These are phyloP conservation scores for Kuraishia cidri DNA, from an alignment of 805 yeast genomes.

Conservation along the genomic window DNA sequence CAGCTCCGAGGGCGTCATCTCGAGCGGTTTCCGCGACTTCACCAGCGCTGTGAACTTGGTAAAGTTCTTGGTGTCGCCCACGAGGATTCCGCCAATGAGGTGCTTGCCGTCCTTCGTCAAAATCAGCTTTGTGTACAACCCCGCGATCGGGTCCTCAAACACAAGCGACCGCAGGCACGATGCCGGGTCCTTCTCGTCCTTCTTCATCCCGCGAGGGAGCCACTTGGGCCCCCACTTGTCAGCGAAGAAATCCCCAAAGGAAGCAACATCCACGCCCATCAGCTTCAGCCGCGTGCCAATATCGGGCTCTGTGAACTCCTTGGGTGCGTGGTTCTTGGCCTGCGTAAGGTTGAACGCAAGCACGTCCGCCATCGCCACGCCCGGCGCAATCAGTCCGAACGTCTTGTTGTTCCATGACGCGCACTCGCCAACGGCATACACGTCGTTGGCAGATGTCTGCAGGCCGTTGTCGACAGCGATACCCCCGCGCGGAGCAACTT, in stretches of 20 bases:
- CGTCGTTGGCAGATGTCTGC: slow-evolving; percentile 15
- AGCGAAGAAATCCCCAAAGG: slow-evolving; percentile 28
- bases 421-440: slow-evolving; percentile 26
- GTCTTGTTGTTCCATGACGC: slow-evolving; percentile 25
- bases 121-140: slow-evolving; percentile 21
- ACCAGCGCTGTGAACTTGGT: slow-evolving; percentile 21
- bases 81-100: slow-evolving; percentile 26
- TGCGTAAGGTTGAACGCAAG: slow-evolving; percentile 24
- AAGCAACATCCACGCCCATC: slow-evolving; percentile 28
- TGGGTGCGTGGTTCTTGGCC: slow-evolving; percentile 19
- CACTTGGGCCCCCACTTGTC: slow-evolving; percentile 24
- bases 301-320: slow-evolving; percentile 21
- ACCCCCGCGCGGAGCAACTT: slow-evolving; percentile 18
- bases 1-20: slow-evolving; percentile 20
- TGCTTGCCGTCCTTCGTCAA: slow-evolving; percentile 23
- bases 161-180: slow-evolving; percentile 18
- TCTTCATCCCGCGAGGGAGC: slow-evolving; percentile 17
- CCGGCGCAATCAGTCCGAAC: slow-evolving; percentile 28
- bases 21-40: slow-evolving; percentile 18
- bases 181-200: slow-evolving; percentile 6
- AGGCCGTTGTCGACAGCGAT: slow-evolving; percentile 17
- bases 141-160: slow-evolving; percentile 23
- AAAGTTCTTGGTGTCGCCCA: slow-evolving; percentile 22
- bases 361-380: slow-evolving; percentile 27
- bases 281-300: slow-evolving; percentile 24